Evolutionary conservation across 352 stramenopile species (phyloP), one percentile per base, ranked within the genome.

Genomic region (Elongisporangium undulatum): DNA sequence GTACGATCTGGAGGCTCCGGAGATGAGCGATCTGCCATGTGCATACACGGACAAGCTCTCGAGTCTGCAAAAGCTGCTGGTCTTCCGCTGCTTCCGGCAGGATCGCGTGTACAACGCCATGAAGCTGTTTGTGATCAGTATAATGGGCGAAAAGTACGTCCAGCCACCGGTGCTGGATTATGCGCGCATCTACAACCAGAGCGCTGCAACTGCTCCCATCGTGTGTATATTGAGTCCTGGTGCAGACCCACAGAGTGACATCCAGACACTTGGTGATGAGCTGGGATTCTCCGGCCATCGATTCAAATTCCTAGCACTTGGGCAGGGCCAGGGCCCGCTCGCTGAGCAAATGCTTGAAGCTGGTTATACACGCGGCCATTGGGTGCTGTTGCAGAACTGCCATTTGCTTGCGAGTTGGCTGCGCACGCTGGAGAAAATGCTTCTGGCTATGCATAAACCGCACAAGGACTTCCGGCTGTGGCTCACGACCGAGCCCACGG

Each of bases 101-200:
- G 95, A 98, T 62, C 85, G 95, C 3, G 93, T 98, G 16, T 98
- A 98, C 66, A 98, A 98, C 62, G 92, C 91, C 12, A 97, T 97
- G 65, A 97, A 98, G 63, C 68, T 97, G 26, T 98, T 98, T 62
- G 96, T 98, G 20, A 92, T 96, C 51, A 79, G 74, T 21, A 61
- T 87, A 8, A 96, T 98, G 81, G 89, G 93, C 7, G 92, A 98
- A 59, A 97, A 97, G 59, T 98, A 93, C 52, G 95, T 98, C 9
- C 95, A 98, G 69, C 94, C 95, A 9, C 95, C 95, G 0, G 92
- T 98, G 24, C 71, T 98, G 0, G 90, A 98, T 67, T 98, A 98
- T 67, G 71, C 77, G 0, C 85, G 93, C 2, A 97, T 98, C 22
- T 98, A 96, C 70, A 77, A 80, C 2, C 93, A 98, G 58, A 97